Evolutionary conservation across 2,329 filamentous ascomycete genomes (phyloP).

Genomic region (Rachicladosporium sp.): DNA sequence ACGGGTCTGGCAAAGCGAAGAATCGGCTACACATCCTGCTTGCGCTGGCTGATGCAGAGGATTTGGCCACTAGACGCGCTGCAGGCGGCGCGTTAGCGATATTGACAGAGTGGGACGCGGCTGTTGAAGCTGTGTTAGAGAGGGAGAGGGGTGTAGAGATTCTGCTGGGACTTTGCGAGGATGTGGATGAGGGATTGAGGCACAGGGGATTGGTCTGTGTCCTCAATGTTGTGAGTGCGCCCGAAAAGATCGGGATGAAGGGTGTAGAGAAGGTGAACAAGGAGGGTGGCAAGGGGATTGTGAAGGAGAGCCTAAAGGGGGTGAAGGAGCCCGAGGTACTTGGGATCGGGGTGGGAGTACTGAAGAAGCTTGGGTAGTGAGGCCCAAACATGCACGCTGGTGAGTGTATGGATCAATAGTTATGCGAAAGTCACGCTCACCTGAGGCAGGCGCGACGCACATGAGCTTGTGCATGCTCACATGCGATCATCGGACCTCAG

Average conservation of each 20-base stretch:
- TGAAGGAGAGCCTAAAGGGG: slow-evolving; percentile 60
- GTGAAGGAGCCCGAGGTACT: slow-evolving; percentile 58
- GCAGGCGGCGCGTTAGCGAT: slow-evolving; percentile 82
- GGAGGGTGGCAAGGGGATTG: slow-evolving; percentile 50
- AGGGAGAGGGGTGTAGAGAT: slow-evolving; percentile 60
- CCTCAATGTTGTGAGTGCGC: slow-evolving; percentile 55
- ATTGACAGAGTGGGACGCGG: slow-evolving; percentile 64
- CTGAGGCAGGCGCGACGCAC: no score
- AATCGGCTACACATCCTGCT: slow-evolving; percentile 73
- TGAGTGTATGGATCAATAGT: no score
- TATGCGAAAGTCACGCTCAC: no score
- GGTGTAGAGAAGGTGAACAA: slow-evolving; percentile 48
- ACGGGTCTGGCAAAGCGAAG: slow-evolving; percentile 52
- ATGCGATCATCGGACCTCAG: no score
- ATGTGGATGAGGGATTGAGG: slow-evolving; percentile 53
- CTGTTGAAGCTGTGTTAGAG: slow-evolving; percentile 58
- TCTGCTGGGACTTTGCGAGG: slow-evolving; percentile 68
- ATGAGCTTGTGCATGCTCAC: no score
- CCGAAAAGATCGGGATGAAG: slow-evolving; percentile 51
- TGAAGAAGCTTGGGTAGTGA: slow-evolving; percentile 46
- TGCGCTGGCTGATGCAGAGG: slow-evolving; percentile 77
- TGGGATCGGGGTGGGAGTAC: slow-evolving; percentile 55
- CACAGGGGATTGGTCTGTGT: slow-evolving; percentile 56
- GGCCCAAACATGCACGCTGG: no score
- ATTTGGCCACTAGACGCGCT: slow-evolving; percentile 64